Base-by-base conservation (phyloP, 202 grass and related monocot species). In the Panicum hallii region DNA sequence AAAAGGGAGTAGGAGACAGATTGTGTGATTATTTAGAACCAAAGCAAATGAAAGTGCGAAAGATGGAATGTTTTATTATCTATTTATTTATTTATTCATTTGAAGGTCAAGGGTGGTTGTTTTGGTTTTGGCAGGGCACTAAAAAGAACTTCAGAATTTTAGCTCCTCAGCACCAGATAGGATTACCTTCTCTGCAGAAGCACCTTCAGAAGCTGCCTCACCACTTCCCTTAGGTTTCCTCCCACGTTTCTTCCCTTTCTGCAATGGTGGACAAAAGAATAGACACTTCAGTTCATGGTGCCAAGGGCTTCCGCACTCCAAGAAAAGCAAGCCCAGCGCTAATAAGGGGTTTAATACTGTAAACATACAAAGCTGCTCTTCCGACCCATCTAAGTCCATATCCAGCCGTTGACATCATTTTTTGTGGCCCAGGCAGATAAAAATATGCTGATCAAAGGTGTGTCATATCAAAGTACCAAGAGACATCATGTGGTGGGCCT, bases 201-300 rank as follows among this genome's bases (percentile, higher is more conserved):
- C 70, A 53, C 65, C 84, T 81, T 80, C 87, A 84, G 79, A 11
- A 4, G 70, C 48, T 88, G 60, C 49, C 58, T 80, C 64, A 14
- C 60, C 30, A 69, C 54, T 92, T 80, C 45, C 86, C 83, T 83
- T 92, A 68, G 87, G 53, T 63, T 32, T 92, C 70, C 87, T 84
- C 11, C 77, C 10, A 28, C 91, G 85, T 72, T 90, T 93, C 82
- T 93, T 92, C 19, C 87, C 78, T 79, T 91, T 95, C 93, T 95
- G 57, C 34, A 87, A 65, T 79, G 63, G 17, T 66, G 79, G 16
- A 74, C 1, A 82, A 65, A 52, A 58, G 16, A 23, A n/a, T 16
- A 40, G 6, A 77, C 55, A 83, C 40, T 48, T 46, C 20, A 90
- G 67, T 36, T 43, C 83, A 49, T 45, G 34, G 49, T 46, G 53